Evolutionary conservation across 2,329 filamentous ascomycete genomes (phyloP), one percentile per base, ranked within the genome.

Genomic region (Knoxdaviesia capensis): DNA sequence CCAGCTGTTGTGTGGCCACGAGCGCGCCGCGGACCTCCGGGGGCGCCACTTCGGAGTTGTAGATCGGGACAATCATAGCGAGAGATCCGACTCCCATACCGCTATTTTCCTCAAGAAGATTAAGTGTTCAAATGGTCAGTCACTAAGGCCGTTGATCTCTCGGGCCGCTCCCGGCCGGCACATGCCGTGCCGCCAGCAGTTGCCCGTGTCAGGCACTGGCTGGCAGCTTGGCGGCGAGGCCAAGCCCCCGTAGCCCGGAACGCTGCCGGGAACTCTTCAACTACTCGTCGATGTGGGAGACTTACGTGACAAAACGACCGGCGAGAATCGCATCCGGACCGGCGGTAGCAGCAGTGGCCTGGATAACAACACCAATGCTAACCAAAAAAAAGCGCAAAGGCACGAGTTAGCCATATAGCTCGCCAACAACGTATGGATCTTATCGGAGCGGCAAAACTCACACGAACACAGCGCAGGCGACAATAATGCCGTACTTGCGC

Each of bases 401-500:
- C 36, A n/a, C 29, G 36, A 37, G 36, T 37, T 28, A 37, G 36
- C 36, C 11, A 28, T 3, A 20, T 20, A 20, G 20, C 20, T 20
- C 20, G 20, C 20, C 20, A 20, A 3, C 20, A 2, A 28, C n/a
- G 7, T 37, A 3, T 5, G n/a, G 6, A 37, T 11, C 36, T 7
- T 3, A 37, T 7, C 6, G 20, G 9, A 6, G 36, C 9, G n/a
- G 29, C 9, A 37, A 6, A 28, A 5, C 36, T 5, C 29, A 37
- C 36, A 44, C 32, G 33, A 46, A 28, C 77, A 71, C 56, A 82
- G 82, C 45, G 1, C 71, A 72, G 7, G 77, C 77, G 33, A 82
- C 65, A 10, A 85, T 57, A 43, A 84, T 75, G 6, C 72, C 69
- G 47, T 77, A 77, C 55, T 84, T 84, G 39, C 81, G 67, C 2